Conservation (phyloP, 2,329 filamentous ascomycete species). For the Exophiala bonariae region DNA sequence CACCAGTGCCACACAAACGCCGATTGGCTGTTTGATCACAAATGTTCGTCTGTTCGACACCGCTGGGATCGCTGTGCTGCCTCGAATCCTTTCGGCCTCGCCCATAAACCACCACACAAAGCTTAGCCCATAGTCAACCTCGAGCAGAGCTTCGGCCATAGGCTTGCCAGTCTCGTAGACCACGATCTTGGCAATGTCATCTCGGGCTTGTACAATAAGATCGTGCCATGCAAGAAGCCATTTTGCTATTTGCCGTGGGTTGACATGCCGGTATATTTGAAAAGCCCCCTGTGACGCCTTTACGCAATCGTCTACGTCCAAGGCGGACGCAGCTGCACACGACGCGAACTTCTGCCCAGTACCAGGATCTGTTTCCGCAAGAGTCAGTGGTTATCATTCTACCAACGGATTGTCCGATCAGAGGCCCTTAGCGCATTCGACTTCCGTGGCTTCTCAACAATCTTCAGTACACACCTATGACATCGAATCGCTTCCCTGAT, state of each 20-base stretch:
- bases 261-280: conserved; percentile 57
- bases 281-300: conserved; percentile 60
- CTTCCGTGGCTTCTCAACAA: conserved; percentile 17
- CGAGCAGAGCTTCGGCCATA: conserved; percentile 53
- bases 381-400: conserved; percentile 41
- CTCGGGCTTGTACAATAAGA: conserved; percentile 60
- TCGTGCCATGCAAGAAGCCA: conserved; percentile 64
- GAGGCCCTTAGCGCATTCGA: no score
- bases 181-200: conserved; percentile 63
- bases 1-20: conserved; percentile 65
- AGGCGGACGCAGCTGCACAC: conserved; percentile 47
- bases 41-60: conserved; percentile 64
- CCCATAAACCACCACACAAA: conserved; percentile 62
- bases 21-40: conserved; percentile 72
- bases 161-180: conserved; percentile 64
- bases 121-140: conserved; percentile 56
- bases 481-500: conserved; percentile 8
- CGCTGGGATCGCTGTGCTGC: conserved; percentile 57
- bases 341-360: conserved; percentile 50
- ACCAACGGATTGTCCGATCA: no score
- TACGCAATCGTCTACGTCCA: conserved; percentile 62
- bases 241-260: conserved; percentile 60
- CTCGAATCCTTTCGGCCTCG: conserved; percentile 63
- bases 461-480: conserved; percentile 1
- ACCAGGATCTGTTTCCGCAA: conserved; percentile 52